Evolutionary conservation across 371 early-diverging fungal genomes (phyloP).

Genomic region (Fennellomyces sp.): DNA sequence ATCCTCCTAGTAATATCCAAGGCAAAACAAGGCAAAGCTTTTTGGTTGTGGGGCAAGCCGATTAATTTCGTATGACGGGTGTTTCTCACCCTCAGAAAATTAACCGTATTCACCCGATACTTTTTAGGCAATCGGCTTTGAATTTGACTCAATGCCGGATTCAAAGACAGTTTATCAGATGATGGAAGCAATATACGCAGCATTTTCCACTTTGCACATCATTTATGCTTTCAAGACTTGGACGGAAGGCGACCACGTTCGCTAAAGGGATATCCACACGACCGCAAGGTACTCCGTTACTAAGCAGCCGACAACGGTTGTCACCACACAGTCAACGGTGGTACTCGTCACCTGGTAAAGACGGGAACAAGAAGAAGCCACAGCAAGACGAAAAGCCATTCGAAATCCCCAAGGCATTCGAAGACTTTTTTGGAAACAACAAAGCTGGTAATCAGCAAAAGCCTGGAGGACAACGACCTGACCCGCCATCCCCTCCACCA

Average conservation of each 20-base stretch:
- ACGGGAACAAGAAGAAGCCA: background rate
- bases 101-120: background rate
- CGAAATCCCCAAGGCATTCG: constrained; percentile 39
- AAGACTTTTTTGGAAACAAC: constrained; percentile 39
- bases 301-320: background rate
- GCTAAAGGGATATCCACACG: background rate
- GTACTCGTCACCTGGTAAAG: background rate
- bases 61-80: background rate
- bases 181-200: background rate
- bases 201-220: background rate
- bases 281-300: background rate
- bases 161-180: background rate
- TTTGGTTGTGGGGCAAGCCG: background rate
- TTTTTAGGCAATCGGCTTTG: background rate
- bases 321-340: background rate
- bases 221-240: background rate
- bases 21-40: too few species aligned
- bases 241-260: background rate
- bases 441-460: constrained; percentile 16
- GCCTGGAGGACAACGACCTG: constrained; percentile 9
- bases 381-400: constrained; percentile 20
- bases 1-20: background rate
- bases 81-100: too few species aligned
- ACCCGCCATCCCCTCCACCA: constrained; percentile 7
- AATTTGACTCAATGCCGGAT: background rate